Evolutionary conservation across 768 basidiomycete species (phyloP).

Genomic region (Gloeostereum incarnatum): DNA sequence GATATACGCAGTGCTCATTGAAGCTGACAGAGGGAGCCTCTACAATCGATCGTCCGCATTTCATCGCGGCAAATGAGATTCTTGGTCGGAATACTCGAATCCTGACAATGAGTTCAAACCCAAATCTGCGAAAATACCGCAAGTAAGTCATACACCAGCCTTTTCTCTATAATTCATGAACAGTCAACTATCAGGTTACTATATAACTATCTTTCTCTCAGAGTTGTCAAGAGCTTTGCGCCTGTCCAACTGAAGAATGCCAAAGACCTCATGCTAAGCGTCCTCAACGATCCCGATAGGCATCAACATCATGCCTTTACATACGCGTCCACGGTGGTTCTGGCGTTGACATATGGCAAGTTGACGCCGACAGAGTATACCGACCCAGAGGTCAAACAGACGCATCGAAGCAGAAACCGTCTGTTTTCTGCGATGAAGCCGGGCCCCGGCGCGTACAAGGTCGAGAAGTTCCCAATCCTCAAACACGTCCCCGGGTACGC

Average conservation of each 20-base stretch:
- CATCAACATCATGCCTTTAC: conserved; percentile 23
- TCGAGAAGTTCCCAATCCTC: background rate
- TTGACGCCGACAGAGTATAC: conserved; percentile 23
- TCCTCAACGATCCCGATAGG: conserved; percentile 19
- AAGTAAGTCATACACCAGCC: conserved; percentile 8
- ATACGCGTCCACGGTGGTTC: conserved; percentile 27
- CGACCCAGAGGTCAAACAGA: background rate
- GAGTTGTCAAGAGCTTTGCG: conserved; percentile 20
- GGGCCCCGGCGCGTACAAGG: background rate
- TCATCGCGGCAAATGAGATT: conserved; percentile 22
- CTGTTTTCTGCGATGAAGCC: background rate
- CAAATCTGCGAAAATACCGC: conserved; percentile 19
- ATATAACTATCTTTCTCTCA: conserved; percentile 23
- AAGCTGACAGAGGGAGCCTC: conserved; percentile 27
- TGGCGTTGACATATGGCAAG: conserved; percentile 30
- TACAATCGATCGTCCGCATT: conserved; percentile 24
- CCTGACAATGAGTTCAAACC: conserved; percentile 15
- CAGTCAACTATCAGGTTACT: conserved; percentile 14
- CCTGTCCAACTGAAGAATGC: conserved; percentile 22
- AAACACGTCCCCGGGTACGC: background rate
- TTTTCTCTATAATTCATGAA: background rate
- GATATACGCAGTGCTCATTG: conserved; percentile 21
- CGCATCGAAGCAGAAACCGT: background rate
- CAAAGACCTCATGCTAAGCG: conserved; percentile 21
- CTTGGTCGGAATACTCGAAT: conserved; percentile 23